Evolutionary conservation across 352 stramenopile species (phyloP).

Genomic region (Globisporangium sylvaticum): DNA sequence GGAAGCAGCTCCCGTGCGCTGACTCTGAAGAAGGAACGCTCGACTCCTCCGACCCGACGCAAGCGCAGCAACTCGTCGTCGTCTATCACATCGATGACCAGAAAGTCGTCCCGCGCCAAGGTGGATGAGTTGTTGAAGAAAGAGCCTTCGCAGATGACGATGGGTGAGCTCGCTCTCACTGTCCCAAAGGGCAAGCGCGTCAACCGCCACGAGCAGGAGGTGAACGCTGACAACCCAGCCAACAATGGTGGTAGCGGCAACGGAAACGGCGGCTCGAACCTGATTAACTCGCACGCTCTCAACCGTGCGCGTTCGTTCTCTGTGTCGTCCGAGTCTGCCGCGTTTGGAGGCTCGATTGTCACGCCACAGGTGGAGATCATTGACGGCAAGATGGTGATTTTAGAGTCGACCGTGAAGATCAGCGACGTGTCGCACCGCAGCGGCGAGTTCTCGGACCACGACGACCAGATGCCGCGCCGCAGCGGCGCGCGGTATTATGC

Average conservation of each 20-base stretch:
- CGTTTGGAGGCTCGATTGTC: slow-evolving; percentile 61
- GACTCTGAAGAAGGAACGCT: slow-evolving; percentile 29
- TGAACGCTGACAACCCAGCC: slow-evolving; percentile 33
- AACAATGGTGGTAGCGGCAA: slow-evolving; percentile 3
- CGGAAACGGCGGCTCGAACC: slow-evolving; percentile 13
- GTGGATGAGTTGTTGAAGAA: slow-evolving; percentile 62
- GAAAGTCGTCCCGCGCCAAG: slow-evolving; percentile 30
- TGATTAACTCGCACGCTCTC: slow-evolving; percentile 38
- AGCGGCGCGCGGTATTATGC: slow-evolving; percentile 37
- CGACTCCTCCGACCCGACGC: slow-evolving; percentile 18
- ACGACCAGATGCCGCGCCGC: slow-evolving; percentile 29
- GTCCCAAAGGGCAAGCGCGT: slow-evolving; percentile 60
- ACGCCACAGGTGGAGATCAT: slow-evolving; percentile 81
- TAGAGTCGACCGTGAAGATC: slow-evolving; percentile 66
- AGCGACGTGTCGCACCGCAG: slow-evolving; percentile 36
- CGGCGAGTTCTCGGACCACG: slow-evolving; percentile 23
- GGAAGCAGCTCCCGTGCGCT: slow-evolving; percentile 19
- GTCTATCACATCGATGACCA: slow-evolving; percentile 33
- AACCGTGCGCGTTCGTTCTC: slow-evolving; percentile 57
- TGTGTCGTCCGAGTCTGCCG: slow-evolving; percentile 56
- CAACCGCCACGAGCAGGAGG: slow-evolving; percentile 60
- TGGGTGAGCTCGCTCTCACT: slow-evolving; percentile 75
- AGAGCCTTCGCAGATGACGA: slow-evolving; percentile 78
- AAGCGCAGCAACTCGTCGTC: slow-evolving; percentile 63
- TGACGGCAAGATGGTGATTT: slow-evolving; percentile 82